Percentiles rank a stretch among this genome's conserved stretches.
phyloP scores from a whole-genome alignment of 257 asterid species.

The Lithospermum erythrorhizon region DNA sequence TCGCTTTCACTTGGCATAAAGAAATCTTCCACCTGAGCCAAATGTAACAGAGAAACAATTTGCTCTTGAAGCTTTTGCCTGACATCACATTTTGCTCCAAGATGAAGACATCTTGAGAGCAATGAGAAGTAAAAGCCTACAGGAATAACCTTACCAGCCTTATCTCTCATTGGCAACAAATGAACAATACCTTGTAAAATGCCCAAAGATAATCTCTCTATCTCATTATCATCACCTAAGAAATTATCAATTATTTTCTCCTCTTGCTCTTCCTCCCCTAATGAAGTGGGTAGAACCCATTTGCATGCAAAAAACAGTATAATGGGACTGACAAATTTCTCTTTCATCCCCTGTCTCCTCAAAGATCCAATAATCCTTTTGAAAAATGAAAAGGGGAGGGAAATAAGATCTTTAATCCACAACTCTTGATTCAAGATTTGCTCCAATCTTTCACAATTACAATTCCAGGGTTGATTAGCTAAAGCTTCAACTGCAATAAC shows the following conservation, averaged over 20 bases:
- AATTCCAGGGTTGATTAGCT: constrained; percentile 34
- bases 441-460: constrained; percentile 27
- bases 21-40: constrained; percentile 43
- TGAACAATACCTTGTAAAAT: constrained; percentile 39
- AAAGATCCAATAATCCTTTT: constrained; percentile 52
- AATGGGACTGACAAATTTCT: constrained; percentile 57
- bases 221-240: constrained; percentile 8
- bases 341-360: constrained; percentile 74
- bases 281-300: constrained; percentile 24
- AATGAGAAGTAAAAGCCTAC: constrained; percentile 53
- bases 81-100: constrained; percentile 26
- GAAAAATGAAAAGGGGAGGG: constrained; percentile 50
- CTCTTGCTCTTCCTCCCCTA: constrained; percentile 5
- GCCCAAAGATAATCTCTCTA: neutral
- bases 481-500: constrained; percentile 38
- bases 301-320: constrained; percentile 44
- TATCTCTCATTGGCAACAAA: constrained; percentile 35
- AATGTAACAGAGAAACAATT: constrained; percentile 35
- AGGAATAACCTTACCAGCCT: constrained; percentile 40
- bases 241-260: constrained; percentile 5
- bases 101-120: constrained; percentile 33
- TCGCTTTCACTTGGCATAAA: constrained; percentile 10
- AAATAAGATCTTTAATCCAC: constrained; percentile 60
- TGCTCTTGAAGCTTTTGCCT: constrained; percentile 40
- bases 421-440: constrained; percentile 33